These are phyloP conservation scores for Pythium apleroticum DNA, from an alignment of 352 stramenopile genomes.

Conservation along the genomic window DNA sequence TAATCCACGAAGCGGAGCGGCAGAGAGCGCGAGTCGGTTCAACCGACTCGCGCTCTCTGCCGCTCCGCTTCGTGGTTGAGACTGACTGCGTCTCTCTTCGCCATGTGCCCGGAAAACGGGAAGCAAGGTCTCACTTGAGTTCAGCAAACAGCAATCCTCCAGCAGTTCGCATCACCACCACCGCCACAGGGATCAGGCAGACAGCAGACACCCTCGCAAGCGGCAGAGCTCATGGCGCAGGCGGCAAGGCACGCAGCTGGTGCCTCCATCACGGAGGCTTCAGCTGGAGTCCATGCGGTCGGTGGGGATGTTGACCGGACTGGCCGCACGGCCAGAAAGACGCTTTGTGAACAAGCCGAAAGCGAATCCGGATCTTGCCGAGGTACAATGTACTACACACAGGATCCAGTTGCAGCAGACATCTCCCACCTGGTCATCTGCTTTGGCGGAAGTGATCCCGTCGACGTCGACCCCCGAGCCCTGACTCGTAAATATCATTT, in stretches of 20 bases:
- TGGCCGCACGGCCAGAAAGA: too few species aligned
- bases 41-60: background rate
- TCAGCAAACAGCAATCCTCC: background rate
- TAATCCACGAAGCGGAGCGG: background rate
- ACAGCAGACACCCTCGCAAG: background rate
- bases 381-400: too few species aligned
- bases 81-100: background rate
- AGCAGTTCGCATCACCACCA: too few species aligned
- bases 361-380: too few species aligned
- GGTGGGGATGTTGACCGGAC: too few species aligned
- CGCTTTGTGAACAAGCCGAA: too few species aligned
- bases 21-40: background rate
- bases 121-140: background rate
- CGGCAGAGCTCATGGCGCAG: too few species aligned
- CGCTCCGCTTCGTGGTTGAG: background rate
- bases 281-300: too few species aligned
- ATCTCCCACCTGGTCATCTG: background rate
- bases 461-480: background rate
- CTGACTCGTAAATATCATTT: background rate
- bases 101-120: background rate
- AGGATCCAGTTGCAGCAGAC: background rate
- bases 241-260: too few species aligned
- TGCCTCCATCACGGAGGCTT: too few species aligned
- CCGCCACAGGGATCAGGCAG: background rate
- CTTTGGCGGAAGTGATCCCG: background rate